Base-by-base conservation (phyloP, 331 rosid genomes). In the Acacia pycnantha region DNA sequence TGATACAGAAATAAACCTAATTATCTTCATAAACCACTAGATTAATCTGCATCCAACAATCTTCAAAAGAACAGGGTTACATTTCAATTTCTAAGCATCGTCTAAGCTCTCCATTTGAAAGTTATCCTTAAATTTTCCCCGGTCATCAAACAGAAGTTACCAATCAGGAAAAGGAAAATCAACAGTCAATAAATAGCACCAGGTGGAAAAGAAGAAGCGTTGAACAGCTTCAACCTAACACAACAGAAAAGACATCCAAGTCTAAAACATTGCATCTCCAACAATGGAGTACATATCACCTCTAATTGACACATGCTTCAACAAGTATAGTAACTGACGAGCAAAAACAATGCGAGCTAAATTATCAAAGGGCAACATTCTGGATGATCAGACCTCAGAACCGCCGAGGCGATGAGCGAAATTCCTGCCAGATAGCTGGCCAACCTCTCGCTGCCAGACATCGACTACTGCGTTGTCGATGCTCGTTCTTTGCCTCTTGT, bases 401-500 rank as follows among this genome's bases (percentile, higher is more conserved):
- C 83, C 98, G 37, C 85, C 98, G 46, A 90, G 95, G 4, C 97
- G 94, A 41, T 80, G 90, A 12, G 92, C 88, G 74, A 93, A 93
- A 82, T 56, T 82, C 65, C 97, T 75, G 76, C 88, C 40, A 16
- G 97, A 58, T 21, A 56, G 27, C 5, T 21, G 46, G 76, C 99
- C 99, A 27, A 92, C 84, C 82, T 93, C 94, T 24, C 97, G 92
- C 79, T 87, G 85, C 89, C 91, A 91, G 70, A 95, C 87, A 87
- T 90, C 90, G 64, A 86, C 87, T 11, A 92, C 82, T 0, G 97
- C 81, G 67, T 85, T 90, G 80, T 85, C 86, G 78, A 74, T n/a
- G 80, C 69, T 73, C 21, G 83, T 31, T 50, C 87, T 79, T 11
- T 85, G 79, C 71, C 92, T 81, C 91, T 86, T 93, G 58, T 79